Conservation (phyloP, 805 yeast genomes). For the Kodamaea kakaduensis region DNA sequence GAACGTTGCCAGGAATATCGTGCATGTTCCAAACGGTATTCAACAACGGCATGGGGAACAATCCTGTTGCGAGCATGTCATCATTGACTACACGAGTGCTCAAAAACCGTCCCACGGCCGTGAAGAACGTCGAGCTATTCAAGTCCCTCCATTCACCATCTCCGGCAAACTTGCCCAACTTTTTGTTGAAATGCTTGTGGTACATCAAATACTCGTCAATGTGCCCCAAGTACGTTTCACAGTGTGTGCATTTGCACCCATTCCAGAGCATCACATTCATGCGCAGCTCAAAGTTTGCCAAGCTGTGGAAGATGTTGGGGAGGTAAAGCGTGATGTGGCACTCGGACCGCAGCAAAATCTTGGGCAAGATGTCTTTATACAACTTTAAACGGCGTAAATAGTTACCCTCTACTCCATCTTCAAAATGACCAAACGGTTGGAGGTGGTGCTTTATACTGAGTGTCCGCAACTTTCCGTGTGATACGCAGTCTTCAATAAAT, state of each 20-base stretch:
- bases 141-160: slow-evolving; percentile 52
- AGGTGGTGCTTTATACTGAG: slow-evolving; percentile 45
- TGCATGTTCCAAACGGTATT: slow-evolving; percentile 33
- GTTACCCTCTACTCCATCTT: slow-evolving; percentile 73
- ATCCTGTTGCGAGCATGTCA: slow-evolving; percentile 7
- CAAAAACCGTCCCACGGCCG: slow-evolving; percentile 10
- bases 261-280: slow-evolving; percentile 73
- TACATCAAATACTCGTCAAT: slow-evolving; percentile 60
- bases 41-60: slow-evolving; percentile 17
- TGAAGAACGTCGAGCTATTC: slow-evolving; percentile 17
- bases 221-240: slow-evolving; percentile 45
- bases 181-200: slow-evolving; percentile 55
- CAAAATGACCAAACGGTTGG: slow-evolving; percentile 52
- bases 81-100: slow-evolving; percentile 7
- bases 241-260: slow-evolving; percentile 64
- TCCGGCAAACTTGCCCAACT: slow-evolving; percentile 14
- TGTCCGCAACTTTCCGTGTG: background rate
- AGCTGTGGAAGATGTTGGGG: slow-evolving; percentile 57
- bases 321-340: slow-evolving; percentile 44
- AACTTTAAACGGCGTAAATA: slow-evolving; percentile 55
- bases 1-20: slow-evolving; percentile 20
- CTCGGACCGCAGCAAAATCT: slow-evolving; percentile 20
- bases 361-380: slow-evolving; percentile 47
- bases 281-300: slow-evolving; percentile 66
- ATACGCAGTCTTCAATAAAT: slow-evolving; percentile 16